Evolutionary conservation across 257 asterid genomes (phyloP), one percentile per base, ranked within the genome.

Genomic region (Solanum habrochaites): DNA sequence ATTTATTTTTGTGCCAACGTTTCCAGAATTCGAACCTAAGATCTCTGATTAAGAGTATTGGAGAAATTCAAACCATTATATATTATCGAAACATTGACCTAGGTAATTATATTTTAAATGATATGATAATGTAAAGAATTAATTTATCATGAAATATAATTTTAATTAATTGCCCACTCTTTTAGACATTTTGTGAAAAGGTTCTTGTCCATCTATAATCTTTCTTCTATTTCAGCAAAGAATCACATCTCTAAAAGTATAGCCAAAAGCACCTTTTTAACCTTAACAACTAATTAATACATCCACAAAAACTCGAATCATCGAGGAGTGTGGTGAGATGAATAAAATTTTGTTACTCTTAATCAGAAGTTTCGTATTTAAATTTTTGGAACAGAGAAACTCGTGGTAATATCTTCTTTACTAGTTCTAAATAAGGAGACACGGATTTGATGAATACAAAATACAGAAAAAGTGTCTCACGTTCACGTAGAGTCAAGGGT

Each of bases 1-100:
- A 1, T 64, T 1, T 0, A n/a, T 64, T 64, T 64, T 0, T n/a
- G 15, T 2, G 0, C 0, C 8, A 64, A 0, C 1, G 1, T 1
- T 64, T n/a, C 5, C 4, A 25, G 1, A 64, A 0, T 1, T 64
- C 15, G 1, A n/a, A 62, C 1, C 0, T 3, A n/a, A 62, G 0
- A 23, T 11, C 3, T 62, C 1, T 62, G 15, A n/a, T 62, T 62
- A 62, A n/a, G 7, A 11, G 1, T 62, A 62, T 0, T 49, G 3
- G 0, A 56, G 11, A 1, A n/a, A 56, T 62, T 62, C 8, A 25
- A n/a, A n/a, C 3, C 16, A 62, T 62, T 7, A 8, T 0, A 1
- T 62, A 20, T 58, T 58, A 20, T 58, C 5, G 25, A 58, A 12
- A 56, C 11, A 11, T 56, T 8, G 25, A 56, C 9, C 25, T 20